A percentile compares a stretch with the other conserved stretches of the same genome.
phyloP scores from a whole-genome alignment of 1,284 basidiomycete species.

The Moesziomyces parantarcticus region DNA sequence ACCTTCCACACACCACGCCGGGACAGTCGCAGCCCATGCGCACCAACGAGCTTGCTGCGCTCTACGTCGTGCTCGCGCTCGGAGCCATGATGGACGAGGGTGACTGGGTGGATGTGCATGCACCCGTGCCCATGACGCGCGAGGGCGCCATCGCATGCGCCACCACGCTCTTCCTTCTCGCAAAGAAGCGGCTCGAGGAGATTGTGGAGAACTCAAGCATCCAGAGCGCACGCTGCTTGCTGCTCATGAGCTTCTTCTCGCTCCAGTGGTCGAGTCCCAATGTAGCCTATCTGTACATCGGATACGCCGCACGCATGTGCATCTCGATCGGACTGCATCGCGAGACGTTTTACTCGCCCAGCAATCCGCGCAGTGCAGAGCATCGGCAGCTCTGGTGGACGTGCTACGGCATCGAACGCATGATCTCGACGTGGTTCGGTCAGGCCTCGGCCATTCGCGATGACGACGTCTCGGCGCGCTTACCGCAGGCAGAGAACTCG shows the following conservation, averaged over 20 bases:
- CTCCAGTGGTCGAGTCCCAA: constrained; percentile 52
- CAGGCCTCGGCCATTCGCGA: constrained; percentile 47
- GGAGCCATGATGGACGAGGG: constrained; percentile 50
- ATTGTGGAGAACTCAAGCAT: constrained; percentile 51
- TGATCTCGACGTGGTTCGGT: constrained; percentile 48
- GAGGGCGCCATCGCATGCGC: constrained; percentile 45
- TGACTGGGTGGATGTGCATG: constrained; percentile 40
- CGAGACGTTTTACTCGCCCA: constrained; percentile 40
- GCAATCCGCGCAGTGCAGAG: constrained; percentile 31
- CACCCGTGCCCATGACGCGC: constrained; percentile 37
- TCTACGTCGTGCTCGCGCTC: constrained; percentile 43
- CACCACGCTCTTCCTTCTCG: constrained; percentile 39
- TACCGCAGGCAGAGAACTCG: constrained; percentile 39
- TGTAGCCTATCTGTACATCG: constrained; percentile 51
- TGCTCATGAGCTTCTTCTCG: constrained; percentile 50
- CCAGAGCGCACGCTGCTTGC: constrained; percentile 41
- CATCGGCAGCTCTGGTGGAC: constrained; percentile 49
- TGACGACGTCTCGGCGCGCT: constrained; percentile 34
- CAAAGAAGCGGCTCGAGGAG: constrained; percentile 47
- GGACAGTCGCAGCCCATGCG: constrained; percentile 26
- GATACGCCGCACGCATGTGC: constrained; percentile 48
- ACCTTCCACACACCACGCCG: constrained; percentile 5
- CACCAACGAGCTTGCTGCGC: constrained; percentile 44
- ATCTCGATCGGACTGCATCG: constrained; percentile 51
- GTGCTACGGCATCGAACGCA: constrained; percentile 44